Percentiles rank a stretch among this genome's conserved stretches.
Conservation (phyloP, 2,329 filamentous ascomycete species). For the Lasiodiplodia sp. region DNA sequence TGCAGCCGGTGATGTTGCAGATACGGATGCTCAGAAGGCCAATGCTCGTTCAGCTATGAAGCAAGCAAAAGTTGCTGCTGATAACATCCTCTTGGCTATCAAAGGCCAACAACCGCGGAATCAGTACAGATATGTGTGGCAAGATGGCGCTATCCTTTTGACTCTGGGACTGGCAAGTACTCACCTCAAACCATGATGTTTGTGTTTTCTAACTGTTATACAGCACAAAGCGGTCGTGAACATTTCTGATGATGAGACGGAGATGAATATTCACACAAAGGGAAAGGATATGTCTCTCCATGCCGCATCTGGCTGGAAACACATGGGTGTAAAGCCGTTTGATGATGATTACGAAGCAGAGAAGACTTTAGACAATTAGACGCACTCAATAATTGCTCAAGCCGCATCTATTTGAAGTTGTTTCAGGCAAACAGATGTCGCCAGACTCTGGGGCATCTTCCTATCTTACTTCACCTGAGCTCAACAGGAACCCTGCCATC, state of each 20-base stretch:
- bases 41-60: conserved; percentile 60
- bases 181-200: no score
- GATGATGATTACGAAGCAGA: background rate
- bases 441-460: no score
- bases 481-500: no score
- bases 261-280: background rate
- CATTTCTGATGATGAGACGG: background rate
- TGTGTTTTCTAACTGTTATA: background rate
- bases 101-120: conserved; percentile 32
- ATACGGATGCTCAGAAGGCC: conserved; percentile 58
- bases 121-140: conserved; percentile 32
- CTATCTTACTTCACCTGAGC: no score
- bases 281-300: background rate
- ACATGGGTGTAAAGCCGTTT: conserved; percentile 10
- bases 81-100: conserved; percentile 62
- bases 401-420: no score
- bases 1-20: conserved; percentile 69
- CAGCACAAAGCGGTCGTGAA: conserved; percentile 8
- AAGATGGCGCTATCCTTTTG: conserved; percentile 36
- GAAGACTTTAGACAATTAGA: background rate
- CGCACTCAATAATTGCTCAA: background rate
- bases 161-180: conserved; percentile 36
- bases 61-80: conserved; percentile 61
- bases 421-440: no score
- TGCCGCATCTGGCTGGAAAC: background rate